phyloP scores from a whole-genome alignment of 1,284 basidiomycete species.

The Austroboletus novae-zelandiae region DNA sequence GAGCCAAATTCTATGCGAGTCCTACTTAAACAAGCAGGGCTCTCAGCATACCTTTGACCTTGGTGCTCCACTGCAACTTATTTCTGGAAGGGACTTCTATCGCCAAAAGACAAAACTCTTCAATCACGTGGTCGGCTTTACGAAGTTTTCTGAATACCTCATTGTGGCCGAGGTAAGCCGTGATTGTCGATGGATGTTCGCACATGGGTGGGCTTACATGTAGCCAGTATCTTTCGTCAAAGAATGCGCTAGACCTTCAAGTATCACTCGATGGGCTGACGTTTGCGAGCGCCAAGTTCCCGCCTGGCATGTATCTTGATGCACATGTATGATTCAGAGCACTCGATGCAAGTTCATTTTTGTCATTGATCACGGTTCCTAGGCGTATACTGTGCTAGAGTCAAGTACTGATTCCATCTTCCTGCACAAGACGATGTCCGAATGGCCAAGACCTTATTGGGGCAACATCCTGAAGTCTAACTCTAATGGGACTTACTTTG shows the following conservation, averaged over 20 bases:
- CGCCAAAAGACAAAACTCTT: slow-evolving; percentile 74
- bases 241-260: slow-evolving; percentile 73
- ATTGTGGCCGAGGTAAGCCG: slow-evolving; percentile 84
- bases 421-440: slow-evolving; percentile 92
- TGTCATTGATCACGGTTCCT: slow-evolving; percentile 2
- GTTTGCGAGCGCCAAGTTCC: slow-evolving; percentile 88
- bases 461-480: slow-evolving; percentile 96
- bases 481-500: slow-evolving; percentile 97
- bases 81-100: slow-evolving; percentile 81
- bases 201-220: slow-evolving; percentile 1
- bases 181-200: background rate
- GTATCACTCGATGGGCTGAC: slow-evolving; percentile 88
- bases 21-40: slow-evolving; percentile 80
- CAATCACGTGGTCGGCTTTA: slow-evolving; percentile 87
- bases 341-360: background rate
- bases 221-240: slow-evolving; percentile 55
- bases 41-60: slow-evolving; percentile 61
- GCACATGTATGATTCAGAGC: slow-evolving; percentile 64
- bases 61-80: slow-evolving; percentile 75
- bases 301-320: slow-evolving; percentile 83
- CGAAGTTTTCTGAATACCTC: slow-evolving; percentile 95
- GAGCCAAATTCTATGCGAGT: slow-evolving; percentile 90
- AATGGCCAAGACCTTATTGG: slow-evolving; percentile 73
- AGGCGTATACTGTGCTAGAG: slow-evolving; percentile 94
- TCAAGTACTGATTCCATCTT: slow-evolving; percentile 93